Conservation (phyloP, 2,329 filamentous ascomycete genomes). For the Aplosporella prunicola region DNA sequence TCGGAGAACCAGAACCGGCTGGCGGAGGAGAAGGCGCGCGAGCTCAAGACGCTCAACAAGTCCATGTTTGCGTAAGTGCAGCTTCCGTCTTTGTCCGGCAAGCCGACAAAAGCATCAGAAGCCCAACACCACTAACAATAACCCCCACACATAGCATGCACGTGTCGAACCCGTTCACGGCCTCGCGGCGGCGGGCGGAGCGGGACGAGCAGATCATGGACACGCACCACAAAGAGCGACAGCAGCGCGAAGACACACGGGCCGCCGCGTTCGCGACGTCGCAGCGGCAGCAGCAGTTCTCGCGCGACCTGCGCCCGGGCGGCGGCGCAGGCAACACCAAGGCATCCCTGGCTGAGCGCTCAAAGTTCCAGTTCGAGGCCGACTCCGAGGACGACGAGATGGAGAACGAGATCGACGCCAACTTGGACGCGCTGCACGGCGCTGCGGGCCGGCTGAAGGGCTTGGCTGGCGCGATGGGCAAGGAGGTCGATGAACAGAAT, state of each 20-base stretch:
- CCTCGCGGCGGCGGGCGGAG: conserved; percentile 44
- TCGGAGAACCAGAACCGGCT: conserved; percentile 68
- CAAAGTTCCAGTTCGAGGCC: conserved; percentile 70
- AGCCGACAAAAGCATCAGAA: too few relatives aligned
- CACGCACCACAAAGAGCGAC: conserved; percentile 50
- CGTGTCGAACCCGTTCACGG: conserved; percentile 49
- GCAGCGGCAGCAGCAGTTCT: conserved; percentile 56
- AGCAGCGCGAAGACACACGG: conserved; percentile 46
- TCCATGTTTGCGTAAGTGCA: conserved; percentile 93
- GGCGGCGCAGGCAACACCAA: conserved; percentile 43
- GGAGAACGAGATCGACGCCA: conserved; percentile 41
- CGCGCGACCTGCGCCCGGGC: conserved; percentile 39
- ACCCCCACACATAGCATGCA: too few relatives aligned
- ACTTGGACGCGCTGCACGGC: conserved; percentile 48
- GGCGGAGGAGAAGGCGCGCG: conserved; percentile 70
- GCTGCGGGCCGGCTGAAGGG: conserved; percentile 62
- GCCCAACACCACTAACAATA: too few relatives aligned
- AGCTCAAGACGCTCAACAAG: conserved; percentile 75
- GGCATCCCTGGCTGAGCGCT: conserved; percentile 51
- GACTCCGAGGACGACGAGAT: conserved; percentile 52
- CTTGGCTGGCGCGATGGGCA: conserved; percentile 63
- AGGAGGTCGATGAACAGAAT: conserved; percentile 70
- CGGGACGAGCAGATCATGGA: conserved; percentile 61
- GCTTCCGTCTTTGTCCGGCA: too few relatives aligned
- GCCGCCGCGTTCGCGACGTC: conserved; percentile 42